Base-by-base conservation (phyloP, 768 basidiomycete species). In the Termitomyces sp. region DNA sequence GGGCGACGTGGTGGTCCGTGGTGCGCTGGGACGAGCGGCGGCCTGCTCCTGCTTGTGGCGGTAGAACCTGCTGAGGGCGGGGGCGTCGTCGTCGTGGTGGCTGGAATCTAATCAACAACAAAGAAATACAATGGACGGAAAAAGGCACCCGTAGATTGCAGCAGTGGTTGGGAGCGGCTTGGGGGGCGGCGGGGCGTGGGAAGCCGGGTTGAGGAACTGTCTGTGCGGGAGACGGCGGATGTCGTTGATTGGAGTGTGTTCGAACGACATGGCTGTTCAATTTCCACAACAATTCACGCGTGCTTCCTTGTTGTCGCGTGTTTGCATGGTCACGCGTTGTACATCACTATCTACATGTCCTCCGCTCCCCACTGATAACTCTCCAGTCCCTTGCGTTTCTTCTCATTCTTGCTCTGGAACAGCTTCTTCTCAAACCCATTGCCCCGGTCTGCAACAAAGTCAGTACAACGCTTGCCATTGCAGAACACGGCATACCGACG, bases 351-450 rank as follows among this genome's bases (percentile, higher is more conserved):
- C 44, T 83, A 96, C 94, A 97, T 97, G 68, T 96, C 94, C 62
- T 97, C 94, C 55, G 89, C 86, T 60, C 92, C 86, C 90, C 90
- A 96, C 58, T 84, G 77, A 63, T 94, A 87, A 52, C 86, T 87
- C 67, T 93, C 92, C 26, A 80, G 70, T 5, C 82, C 82, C 57
- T 74, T 79, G 58, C 95, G 82, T 66, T 84, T 83, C 67, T 78
- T 79, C 43, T 89, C 82, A 68, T 98, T 98, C 59, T 79, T 75
- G 56, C 79, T 80, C 71, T 98, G 93, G 77, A 95, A 96, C 52
- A 85, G 74, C 65, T 93, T 94, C 76, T 89, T 91, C 76, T 98
- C 96, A 65, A 95, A 98, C 3, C 96, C 97, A 61, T 88, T 98
- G 3, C 92, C 84, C 55, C 94, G 83, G 68, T 98, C 94, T 94